Evolutionary conservation across 352 stramenopile genomes (phyloP).

Genomic region (Globisporangium cylindrosporum): DNA sequence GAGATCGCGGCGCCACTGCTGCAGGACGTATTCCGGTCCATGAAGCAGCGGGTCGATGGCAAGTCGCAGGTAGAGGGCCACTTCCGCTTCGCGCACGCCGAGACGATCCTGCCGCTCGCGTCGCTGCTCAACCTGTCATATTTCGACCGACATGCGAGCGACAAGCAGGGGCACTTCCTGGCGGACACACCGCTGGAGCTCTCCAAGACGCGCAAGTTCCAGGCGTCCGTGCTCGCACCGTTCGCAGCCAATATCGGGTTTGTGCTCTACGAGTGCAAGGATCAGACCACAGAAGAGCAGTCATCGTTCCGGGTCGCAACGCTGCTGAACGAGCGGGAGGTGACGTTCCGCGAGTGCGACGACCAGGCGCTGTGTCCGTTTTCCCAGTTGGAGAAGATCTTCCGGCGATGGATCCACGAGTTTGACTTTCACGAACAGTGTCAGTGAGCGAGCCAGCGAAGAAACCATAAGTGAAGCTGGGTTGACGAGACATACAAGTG

Average conservation of each 20-base stretch:
- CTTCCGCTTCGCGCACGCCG: slow-evolving; percentile 84
- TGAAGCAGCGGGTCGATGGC: slow-evolving; percentile 41
- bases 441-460: slow-evolving; percentile 1
- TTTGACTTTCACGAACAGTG: slow-evolving; percentile 64
- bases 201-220: slow-evolving; percentile 49
- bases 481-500: background rate
- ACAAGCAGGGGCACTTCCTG: slow-evolving; percentile 57
- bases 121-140: slow-evolving; percentile 73
- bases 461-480: background rate
- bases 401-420: slow-evolving; percentile 63
- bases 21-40: slow-evolving; percentile 55
- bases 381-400: slow-evolving; percentile 50
- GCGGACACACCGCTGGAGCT: slow-evolving; percentile 52
- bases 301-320: slow-evolving; percentile 44
- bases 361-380: slow-evolving; percentile 48
- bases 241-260: slow-evolving; percentile 85
- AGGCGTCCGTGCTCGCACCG: slow-evolving; percentile 52
- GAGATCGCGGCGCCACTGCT: slow-evolving; percentile 75
- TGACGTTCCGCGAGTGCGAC: slow-evolving; percentile 52
- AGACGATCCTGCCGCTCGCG: slow-evolving; percentile 76
- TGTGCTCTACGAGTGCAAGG: slow-evolving; percentile 68
- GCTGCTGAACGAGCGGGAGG: slow-evolving; percentile 63
- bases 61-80: slow-evolving; percentile 44
- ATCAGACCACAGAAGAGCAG: slow-evolving; percentile 2
- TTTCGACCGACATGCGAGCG: slow-evolving; percentile 58